phyloP scores from a whole-genome alignment of 2,329 filamentous ascomycete species.

The Colletotrichum falcatum region DNA sequence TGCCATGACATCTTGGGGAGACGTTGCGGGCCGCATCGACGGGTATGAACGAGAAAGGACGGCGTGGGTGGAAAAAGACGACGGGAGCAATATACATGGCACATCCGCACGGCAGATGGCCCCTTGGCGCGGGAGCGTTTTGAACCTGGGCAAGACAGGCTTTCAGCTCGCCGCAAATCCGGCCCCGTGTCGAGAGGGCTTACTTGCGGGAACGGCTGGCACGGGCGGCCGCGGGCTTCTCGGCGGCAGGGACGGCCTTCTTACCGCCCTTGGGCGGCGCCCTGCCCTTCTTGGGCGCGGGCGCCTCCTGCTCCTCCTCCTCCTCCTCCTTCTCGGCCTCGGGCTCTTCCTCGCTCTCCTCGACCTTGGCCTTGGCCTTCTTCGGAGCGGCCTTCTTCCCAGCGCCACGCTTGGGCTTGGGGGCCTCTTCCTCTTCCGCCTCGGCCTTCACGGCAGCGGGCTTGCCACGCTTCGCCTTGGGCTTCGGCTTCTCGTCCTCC shows the following conservation, averaged over 20 bases:
- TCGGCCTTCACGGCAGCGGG: constrained; percentile 45
- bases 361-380: constrained; percentile 34
- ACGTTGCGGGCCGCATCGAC: constrained; percentile 5
- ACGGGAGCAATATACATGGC: not conserved
- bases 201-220: constrained; percentile 31
- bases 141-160: not conserved
- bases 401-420: constrained; percentile 50
- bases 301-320: constrained; percentile 23
- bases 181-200: not conserved
- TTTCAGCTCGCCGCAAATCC: not conserved
- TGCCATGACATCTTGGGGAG: not conserved
- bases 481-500: constrained; percentile 44
- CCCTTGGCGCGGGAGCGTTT: too few relatives aligned
- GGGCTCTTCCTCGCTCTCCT: constrained; percentile 37
- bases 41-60: constrained; percentile 27
- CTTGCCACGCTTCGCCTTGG: constrained; percentile 40
- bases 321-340: constrained; percentile 40
- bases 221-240: constrained; percentile 26
- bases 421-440: constrained; percentile 51
- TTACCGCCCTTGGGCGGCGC: constrained; percentile 33
- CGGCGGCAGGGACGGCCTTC: constrained; percentile 34
- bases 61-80: not conserved
- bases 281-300: constrained; percentile 22
- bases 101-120: not conserved
- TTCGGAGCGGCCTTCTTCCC: constrained; percentile 32